phyloP scores from a whole-genome alignment of 192 early-diverging fungal genomes.

The Umbelopsis vinacea region DNA sequence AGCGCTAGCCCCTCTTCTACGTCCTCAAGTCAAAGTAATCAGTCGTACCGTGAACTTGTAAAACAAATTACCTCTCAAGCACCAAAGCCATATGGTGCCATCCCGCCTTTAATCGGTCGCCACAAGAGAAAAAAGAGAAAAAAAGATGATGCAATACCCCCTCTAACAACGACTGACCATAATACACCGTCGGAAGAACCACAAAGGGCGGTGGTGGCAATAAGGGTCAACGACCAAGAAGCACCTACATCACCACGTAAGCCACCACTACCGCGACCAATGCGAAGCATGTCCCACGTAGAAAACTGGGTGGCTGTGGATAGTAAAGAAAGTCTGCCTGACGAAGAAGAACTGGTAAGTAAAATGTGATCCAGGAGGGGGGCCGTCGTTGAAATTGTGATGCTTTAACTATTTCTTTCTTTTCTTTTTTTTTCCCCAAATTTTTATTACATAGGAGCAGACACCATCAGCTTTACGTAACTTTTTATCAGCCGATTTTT shows the following conservation, averaged over 20 bases:
- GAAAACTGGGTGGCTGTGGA: slow-evolving; percentile 37
- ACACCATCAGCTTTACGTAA: slow-evolving; percentile 29
- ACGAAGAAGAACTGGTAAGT: slow-evolving; percentile 39
- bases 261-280: background rate
- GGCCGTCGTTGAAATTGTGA: background rate
- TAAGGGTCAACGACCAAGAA: background rate
- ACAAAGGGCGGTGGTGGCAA: background rate
- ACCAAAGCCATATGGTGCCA: slow-evolving; percentile 41
- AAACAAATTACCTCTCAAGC: slow-evolving; percentile 37
- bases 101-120: slow-evolving; percentile 35
- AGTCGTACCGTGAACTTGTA: slow-evolving; percentile 40
- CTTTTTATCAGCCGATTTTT: slow-evolving; percentile 35
- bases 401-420: background rate
- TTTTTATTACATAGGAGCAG: slow-evolving; percentile 16
- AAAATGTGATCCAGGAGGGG: background rate
- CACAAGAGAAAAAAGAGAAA: slow-evolving; percentile 30
- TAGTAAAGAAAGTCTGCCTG: slow-evolving; percentile 39
- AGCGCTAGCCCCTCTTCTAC: slow-evolving; percentile 9
- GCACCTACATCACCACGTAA: background rate
- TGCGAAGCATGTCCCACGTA: slow-evolving; percentile 35
- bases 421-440: background rate
- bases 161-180: background rate
- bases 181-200: background rate
- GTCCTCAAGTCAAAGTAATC: slow-evolving; percentile 14
- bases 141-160: background rate